Base-by-base conservation (phyloP, 768 basidiomycete species). In the Tremella fuciformis region DNA sequence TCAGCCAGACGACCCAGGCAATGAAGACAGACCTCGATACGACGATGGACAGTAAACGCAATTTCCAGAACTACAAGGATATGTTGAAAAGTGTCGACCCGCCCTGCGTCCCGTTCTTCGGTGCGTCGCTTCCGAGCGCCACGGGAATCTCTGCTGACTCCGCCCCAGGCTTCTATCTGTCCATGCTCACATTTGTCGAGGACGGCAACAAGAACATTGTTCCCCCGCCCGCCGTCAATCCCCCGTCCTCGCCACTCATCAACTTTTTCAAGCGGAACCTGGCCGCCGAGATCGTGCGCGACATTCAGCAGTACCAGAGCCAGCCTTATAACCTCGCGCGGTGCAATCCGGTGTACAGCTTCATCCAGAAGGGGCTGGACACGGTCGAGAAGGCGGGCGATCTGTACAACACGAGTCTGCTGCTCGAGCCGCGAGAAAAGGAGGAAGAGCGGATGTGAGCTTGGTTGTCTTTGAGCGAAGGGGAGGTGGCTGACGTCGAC, bases 221-320 rank as follows among this genome's bases (percentile, higher is more conserved):
- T 8, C 55, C 61, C 6, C 41, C 56, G 6, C 60, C 65, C 3
- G 42, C 64, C 8, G 49, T 16, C 22, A 8, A 49, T 19, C 55
- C 24, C 15, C 65, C 69, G 34, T 38, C 57, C 11, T 29, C 63
- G 38, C 68, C 64, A 56, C 80, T 94, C 63, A 86, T 98, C 78
- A 97, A 98, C 79, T 98, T 98, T 80, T 85, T 86, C 72, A 99
- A 99, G 78, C 88, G 94, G 16, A 87, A 90, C 69, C 89, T 89
- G 78, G 86, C 91, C 0, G 91, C 92, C n/a, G 93, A 96, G 73
- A 89, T 98, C 66, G 91, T 99, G 67, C 86, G 86, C 63, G 92
- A 97, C 75, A 97, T 99, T 75, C 89, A 96, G 75, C 87, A 90
- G 25, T 97, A 93, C 85, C 96, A 99, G 75, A 83, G 88, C 4